Base-by-base conservation (phyloP, 352 stramenopile genomes). In the Pythium coloratum region DNA sequence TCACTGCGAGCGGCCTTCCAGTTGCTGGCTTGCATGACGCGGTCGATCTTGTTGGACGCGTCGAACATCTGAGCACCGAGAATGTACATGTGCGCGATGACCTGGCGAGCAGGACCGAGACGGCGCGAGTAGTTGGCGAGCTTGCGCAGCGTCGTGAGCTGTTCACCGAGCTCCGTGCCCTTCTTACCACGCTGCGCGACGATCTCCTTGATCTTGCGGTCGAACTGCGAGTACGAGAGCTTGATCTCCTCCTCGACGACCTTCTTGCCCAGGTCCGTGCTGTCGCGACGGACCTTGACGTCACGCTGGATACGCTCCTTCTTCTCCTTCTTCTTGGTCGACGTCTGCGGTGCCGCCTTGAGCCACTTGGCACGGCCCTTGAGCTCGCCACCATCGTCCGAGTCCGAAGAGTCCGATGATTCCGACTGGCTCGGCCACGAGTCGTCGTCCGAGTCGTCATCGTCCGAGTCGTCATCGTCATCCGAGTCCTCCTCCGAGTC, bases 361-460 rank as follows among this genome's bases (percentile, higher is more conserved):
- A 99, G 78, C 97, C 97, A 99, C 53, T 84, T 86, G 7, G 94
- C 94, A 77, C 97, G 95, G 55, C 97, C 97, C 82, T 98, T 99
- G 61, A 98, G 91, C 81, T 97, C 81, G 34, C 82, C 84, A 28
- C 95, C 87, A 44, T 90, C 92, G 14, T 90, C 85, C 51, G 86
- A 89, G 36, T 87, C 88, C 33, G 75, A 86, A n/a, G 66, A 66
- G 24, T 77, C 88, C 20, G 74, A 88, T 14, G 76, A 91, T 46
- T 83, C 80, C 50, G 79, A 94, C 8, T 81, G 86, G 14, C 16
- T 61, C 38, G 38, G 38, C 67, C 34, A 66, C 66, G 63, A 66
- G 30, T 89, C 82, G 38, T 76, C 68, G 47, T 72, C 66, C n/a
- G 66, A 76, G 46, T 67, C 70, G 12, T 69, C 63, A 2, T 66